These are phyloP conservation scores for Pleurozium schreberi DNA, from an alignment of 225 moss, liverwort and hornwort species.

Conservation along the genomic window DNA sequence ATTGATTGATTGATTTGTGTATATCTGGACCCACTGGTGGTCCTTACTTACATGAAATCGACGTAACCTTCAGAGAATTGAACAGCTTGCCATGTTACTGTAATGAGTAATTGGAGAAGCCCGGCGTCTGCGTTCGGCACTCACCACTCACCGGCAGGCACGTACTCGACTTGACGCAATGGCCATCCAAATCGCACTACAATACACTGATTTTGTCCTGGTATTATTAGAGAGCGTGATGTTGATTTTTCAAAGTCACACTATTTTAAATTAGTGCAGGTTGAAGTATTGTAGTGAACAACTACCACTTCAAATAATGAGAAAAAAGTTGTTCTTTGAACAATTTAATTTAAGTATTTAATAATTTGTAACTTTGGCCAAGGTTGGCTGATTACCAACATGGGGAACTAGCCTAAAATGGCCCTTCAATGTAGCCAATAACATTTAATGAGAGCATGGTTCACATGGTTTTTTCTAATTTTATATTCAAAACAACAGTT, in stretches of 20 bases:
- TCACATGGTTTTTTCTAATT: neutral
- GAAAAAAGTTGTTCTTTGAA: no score
- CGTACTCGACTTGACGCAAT: neutral
- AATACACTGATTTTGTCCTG: neutral
- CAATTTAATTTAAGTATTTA: no score
- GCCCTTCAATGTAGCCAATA: no score
- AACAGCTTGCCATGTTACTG: neutral
- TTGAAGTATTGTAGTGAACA: no score
- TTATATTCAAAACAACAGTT: neutral
- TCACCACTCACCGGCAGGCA: no score
- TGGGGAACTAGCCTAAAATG: no score
- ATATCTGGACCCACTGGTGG: neutral
- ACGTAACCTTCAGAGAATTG: neutral
- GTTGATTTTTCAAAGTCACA: no score
- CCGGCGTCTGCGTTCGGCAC: no score
- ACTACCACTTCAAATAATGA: no score
- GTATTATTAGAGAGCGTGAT: accelerated
- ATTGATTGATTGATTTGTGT: slow-evolving; percentile 4
- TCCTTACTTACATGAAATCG: neutral
- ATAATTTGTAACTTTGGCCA: no score
- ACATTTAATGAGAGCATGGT: no score
- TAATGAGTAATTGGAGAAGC: neutral
- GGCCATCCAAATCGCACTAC: neutral
- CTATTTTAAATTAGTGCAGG: neutral
- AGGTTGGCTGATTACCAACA: no score